phyloP scores from a whole-genome alignment of 176 grass and related monocot genomes.

The Sorghum bicolor region Sorghum_bicolor_NCBIv3 NC_012877.2:10184001-10184500 shows the following conservation, averaged over 20 bases:
- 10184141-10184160: constrained; percentile 69
- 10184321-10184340: constrained; percentile 16
- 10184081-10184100: constrained; percentile 54
- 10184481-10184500: not conserved
- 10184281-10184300: constrained; percentile 85
- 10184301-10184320: constrained; percentile 90
- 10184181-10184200: constrained; percentile 91
- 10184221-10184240: constrained; percentile 79
- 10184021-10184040: not conserved
- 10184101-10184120: constrained; percentile 45
- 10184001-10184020: not conserved
- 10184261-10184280: constrained; percentile 84
- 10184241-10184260: constrained; percentile 78
- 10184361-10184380: not conserved
- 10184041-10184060: not conserved
- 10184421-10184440: not conserved
- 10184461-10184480: not conserved
- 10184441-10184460: not conserved
- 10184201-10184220: constrained; percentile 83
- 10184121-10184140: constrained; percentile 44
- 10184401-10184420: not conserved
- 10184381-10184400: not conserved
- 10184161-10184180: constrained; percentile 91
- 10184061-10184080: not conserved
- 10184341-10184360: not conserved